Percentiles rank a stretch among this genome's conserved stretches.
Conservation (phyloP, 2,329 filamentous ascomycete species). For the Ceratocystis alfenasii region DNA sequence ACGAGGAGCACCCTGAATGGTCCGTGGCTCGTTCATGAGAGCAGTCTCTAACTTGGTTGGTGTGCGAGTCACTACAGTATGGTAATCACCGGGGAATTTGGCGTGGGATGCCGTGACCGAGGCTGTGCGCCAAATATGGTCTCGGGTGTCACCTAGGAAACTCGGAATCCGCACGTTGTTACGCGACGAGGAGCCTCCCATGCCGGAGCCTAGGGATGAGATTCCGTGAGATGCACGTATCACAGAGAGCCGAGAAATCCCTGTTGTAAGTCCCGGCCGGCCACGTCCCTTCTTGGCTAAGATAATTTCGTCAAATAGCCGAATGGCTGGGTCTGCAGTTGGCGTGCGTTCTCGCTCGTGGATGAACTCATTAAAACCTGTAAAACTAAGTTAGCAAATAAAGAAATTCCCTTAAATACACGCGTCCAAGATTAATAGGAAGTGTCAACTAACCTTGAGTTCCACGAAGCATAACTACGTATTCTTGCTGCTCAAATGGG, state of each 20-base stretch:
- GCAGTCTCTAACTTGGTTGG: conserved; percentile 74
- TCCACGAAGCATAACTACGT: conserved; percentile 51
- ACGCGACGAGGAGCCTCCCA: conserved; percentile 23
- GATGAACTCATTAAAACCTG: conserved; percentile 66
- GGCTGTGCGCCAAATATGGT: conserved; percentile 67
- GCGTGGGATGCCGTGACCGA: conserved; percentile 48
- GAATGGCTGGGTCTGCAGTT: conserved; percentile 51
- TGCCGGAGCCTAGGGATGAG: conserved; percentile 27
- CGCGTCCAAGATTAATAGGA: not conserved
- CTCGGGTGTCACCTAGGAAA: conserved; percentile 59
- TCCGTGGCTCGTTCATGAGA: conserved; percentile 82
- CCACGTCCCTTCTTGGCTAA: conserved; percentile 62
- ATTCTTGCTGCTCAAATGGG: conserved; percentile 54
- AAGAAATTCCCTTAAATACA: not conserved
- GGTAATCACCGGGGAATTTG: conserved; percentile 52
- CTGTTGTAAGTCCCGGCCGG: conserved; percentile 52
- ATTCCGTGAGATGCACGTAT: conserved; percentile 42
- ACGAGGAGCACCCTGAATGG: conserved; percentile 75
- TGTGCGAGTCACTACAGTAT: conserved; percentile 48
- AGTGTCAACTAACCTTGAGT: conserved; percentile 45
- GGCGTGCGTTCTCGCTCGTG: conserved; percentile 62
- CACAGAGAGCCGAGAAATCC: conserved; percentile 49
- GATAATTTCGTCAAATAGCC: conserved; percentile 75
- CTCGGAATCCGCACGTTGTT: conserved; percentile 36
- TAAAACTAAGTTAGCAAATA: not conserved